Base-by-base conservation (phyloP, 352 stramenopile species). In the Globisporangium yorkense region DNA sequence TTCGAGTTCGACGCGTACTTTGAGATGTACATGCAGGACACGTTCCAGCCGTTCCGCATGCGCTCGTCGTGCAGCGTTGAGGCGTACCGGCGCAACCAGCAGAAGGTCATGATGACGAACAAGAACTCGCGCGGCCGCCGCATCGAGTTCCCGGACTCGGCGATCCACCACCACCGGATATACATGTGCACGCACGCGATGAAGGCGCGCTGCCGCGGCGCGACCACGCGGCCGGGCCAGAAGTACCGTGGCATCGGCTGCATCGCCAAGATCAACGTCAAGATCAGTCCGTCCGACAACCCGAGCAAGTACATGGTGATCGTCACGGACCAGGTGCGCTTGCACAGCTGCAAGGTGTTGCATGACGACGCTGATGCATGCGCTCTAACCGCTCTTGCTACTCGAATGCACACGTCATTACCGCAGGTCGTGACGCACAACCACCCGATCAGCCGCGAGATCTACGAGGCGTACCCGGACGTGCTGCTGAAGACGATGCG, bases 121-220 rank as follows among this genome's bases (percentile, higher is more conserved):
- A 92, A 92, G 66, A 90, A 85, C 67, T 89, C 83, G 44, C 78
- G 83, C 51, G 83, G 80, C 35, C 74, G 80, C 31, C 77, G 83
- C 48, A 87, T 88, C 35, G 83, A 92, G 63, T 92, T 92, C 39
- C 83, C 83, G 5, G 83, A 92, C 57, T 68, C 77, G 44, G 83
- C 83, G 48, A 88, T 90, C 64, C 83, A 92, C 59, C 83, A 92
- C 66, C 83, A 92, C 59, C 83, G 83, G 74, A 92, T 92, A 84
- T 92, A 92, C 65, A 92, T 92, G 83, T 92, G 83, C 69, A 92
- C 83, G 47, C 83, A 92, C 67, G 83, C 83, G 44, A 92, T 92
- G 83, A 92, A 92, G 61, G 83, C 83, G 35, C 74, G 83, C 16
- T 92, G 80, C 59, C 83, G 83, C 29, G 83, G 83, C 33, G 80